A percentile compares a stretch with the other conserved stretches of the same genome.
Conservation (phyloP, 345 rosid species). For the Euphorbia pulcherrima region DNA sequence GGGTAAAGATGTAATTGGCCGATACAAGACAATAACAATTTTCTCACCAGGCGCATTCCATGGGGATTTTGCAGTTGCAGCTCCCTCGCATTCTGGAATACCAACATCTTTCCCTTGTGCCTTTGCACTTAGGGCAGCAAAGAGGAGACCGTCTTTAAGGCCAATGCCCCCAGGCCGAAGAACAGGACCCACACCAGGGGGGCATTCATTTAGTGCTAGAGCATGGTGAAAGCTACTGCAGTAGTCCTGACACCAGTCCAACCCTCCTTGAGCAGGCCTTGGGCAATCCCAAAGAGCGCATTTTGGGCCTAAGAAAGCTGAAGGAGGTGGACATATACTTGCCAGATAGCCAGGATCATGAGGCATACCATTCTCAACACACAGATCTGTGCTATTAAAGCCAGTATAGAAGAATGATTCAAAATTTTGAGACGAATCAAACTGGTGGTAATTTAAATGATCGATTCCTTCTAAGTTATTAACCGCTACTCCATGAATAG, state of each 20-base stretch:
- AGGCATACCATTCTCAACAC: constrained; percentile 51
- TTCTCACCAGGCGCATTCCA: constrained; percentile 96
- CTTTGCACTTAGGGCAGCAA: constrained; percentile 81
- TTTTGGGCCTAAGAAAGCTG: constrained; percentile 95
- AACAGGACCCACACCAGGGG: constrained; percentile 87
- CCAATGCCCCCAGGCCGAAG: constrained; percentile 89
- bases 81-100: constrained; percentile 99
- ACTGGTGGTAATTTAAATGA: constrained; percentile 58
- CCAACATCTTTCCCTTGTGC: constrained; percentile 87
- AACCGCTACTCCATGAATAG: constrained; percentile 22
- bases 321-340: constrained; percentile 70
- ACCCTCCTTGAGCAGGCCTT: constrained; percentile 79
- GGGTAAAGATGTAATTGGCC: too few relatives aligned
- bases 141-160: constrained; percentile 80
- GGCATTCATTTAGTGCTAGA: constrained; percentile 83
- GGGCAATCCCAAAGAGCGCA: constrained; percentile 99
- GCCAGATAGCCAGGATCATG: constrained; percentile 56
- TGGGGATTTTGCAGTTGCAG: constrained; percentile 97
- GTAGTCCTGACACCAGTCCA: constrained; percentile 80
- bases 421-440: constrained; percentile 62
- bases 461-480: constrained; percentile 43
- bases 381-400: constrained; percentile 39
- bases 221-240: constrained; percentile 91
- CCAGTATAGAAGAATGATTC: constrained; percentile 53
- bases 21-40: constrained; percentile 14